These are phyloP conservation scores for Thuja plicata DNA, from an alignment of 83 land plant genomes.

Conservation along the genomic window DNA sequence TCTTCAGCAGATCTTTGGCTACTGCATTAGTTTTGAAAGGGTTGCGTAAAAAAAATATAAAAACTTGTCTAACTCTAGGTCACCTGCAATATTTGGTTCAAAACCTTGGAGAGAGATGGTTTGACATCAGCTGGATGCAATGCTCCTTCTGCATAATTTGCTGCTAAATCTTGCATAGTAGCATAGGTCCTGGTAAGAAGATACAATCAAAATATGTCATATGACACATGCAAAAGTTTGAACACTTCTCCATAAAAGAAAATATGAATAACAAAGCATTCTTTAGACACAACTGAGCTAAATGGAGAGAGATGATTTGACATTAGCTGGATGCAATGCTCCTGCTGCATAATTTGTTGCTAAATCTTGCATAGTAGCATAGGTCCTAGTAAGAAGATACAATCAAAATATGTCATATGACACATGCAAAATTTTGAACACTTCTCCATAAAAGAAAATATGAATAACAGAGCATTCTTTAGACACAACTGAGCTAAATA, in stretches of 20 bases:
- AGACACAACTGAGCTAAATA: not conserved
- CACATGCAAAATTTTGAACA: too few relatives aligned
- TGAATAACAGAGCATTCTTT: not conserved
- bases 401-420: not conserved
- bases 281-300: not conserved
- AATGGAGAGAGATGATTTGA: constrained; percentile 67
- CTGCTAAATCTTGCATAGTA: constrained; percentile 59
- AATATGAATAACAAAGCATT: not conserved
- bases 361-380: constrained; percentile 57
- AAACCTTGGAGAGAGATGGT: too few relatives aligned
- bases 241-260: too few relatives aligned
- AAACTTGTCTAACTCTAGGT: too few relatives aligned
- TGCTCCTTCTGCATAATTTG: constrained; percentile 73
- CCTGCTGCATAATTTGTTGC: constrained; percentile 57
- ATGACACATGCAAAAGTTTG: too few relatives aligned
- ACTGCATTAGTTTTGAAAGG: constrained; percentile 66
- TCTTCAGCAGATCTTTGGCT: constrained; percentile 66
- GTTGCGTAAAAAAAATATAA: constrained; percentile 30
- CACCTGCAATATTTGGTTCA: too few relatives aligned
- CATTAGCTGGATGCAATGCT: constrained; percentile 70
- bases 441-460: too few relatives aligned
- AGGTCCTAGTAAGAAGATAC: constrained; percentile 43
- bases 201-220: not conserved
- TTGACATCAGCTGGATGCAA: constrained; percentile 51
- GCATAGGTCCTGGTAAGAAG: constrained; percentile 50